Evolutionary conservation across 2,329 filamentous ascomycete genomes (phyloP).

Genomic region (Cadophora malorum): DNA sequence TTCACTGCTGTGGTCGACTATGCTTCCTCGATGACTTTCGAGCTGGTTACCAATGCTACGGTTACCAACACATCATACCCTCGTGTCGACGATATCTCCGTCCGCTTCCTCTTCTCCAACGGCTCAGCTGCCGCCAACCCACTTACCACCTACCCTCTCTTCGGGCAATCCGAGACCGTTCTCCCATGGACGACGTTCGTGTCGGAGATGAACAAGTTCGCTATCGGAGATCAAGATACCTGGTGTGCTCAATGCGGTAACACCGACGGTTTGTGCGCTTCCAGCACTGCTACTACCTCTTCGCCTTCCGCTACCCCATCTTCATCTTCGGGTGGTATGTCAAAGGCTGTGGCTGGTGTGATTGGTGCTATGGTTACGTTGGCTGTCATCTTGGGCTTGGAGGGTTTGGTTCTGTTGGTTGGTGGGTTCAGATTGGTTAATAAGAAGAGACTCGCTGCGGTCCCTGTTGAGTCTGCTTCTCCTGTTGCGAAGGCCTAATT

Average conservation of each 20-base stretch:
- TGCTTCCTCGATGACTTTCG: conserved; percentile 80
- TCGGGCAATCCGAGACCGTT: conserved; percentile 60
- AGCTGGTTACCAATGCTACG: conserved; percentile 66
- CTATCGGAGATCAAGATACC: conserved; percentile 65
- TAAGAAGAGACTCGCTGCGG: conserved; percentile 53
- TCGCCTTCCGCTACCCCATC: conserved; percentile 22
- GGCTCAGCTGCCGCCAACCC: conserved; percentile 55
- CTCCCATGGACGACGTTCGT: conserved; percentile 76
- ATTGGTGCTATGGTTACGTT: conserved; percentile 76
- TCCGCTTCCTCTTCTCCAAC: conserved; percentile 68
- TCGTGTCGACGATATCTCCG: conserved; percentile 54
- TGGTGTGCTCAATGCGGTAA: conserved; percentile 84
- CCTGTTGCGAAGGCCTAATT: conserved; percentile 36
- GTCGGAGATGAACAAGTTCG: conserved; percentile 66
- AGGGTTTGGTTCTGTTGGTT: conserved; percentile 58
- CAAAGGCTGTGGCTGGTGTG: conserved; percentile 77
- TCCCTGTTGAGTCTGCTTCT: conserved; percentile 30
- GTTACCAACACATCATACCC: conserved; percentile 55
- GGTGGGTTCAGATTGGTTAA: conserved; percentile 64
- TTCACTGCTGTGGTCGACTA: conserved; percentile 86
- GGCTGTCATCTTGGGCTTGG: conserved; percentile 64
- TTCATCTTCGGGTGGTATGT: conserved; percentile 53
- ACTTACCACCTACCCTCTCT: conserved; percentile 60
- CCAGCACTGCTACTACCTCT: conserved; percentile 42
- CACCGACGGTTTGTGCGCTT: conserved; percentile 69